Evolutionary conservation across 192 early-diverging fungal genomes (phyloP).

Genomic region (Kickxella alabastrina): DNA sequence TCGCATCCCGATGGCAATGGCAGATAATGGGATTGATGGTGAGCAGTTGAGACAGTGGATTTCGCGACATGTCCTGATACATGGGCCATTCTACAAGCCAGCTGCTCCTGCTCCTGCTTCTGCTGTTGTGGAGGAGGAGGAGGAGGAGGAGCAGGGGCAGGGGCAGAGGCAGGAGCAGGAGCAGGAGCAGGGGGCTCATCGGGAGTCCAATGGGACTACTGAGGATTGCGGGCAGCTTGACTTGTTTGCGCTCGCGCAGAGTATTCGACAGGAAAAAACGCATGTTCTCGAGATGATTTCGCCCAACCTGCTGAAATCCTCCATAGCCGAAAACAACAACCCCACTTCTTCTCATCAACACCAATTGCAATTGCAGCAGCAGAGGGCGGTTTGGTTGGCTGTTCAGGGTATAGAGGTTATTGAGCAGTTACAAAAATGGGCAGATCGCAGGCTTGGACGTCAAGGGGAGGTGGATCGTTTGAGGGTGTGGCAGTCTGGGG

Average conservation of each 20-base stretch:
- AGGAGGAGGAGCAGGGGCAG: conserved; percentile 12
- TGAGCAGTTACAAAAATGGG: conserved; percentile 49
- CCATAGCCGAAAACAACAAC: too few species aligned
- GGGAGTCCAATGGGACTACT: too few species aligned
- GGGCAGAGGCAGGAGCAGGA: conserved; percentile 5
- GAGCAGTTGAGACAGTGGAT: conserved; percentile 20
- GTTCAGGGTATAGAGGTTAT: conserved; percentile 37
- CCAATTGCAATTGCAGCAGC: too few species aligned
- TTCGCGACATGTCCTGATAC: conserved; percentile 24
- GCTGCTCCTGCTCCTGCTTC: background rate
- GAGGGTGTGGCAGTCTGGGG: conserved; percentile 33
- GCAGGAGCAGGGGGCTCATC: conserved; percentile 9
- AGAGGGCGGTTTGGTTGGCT: conserved; percentile 24
- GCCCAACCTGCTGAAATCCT: too few species aligned
- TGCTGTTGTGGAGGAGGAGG: too few species aligned
- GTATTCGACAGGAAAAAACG: background rate
- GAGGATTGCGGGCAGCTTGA: too few species aligned
- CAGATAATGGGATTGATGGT: background rate
- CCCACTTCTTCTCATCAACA: too few species aligned
- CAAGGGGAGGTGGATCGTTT: conserved; percentile 25
- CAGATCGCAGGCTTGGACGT: conserved; percentile 21
- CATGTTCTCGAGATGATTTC: background rate
- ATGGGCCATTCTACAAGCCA: conserved; percentile 35
- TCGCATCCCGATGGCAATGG: conserved; percentile 15
- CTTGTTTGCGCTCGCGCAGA: background rate